Conservation (phyloP, 345 rosid species). For the Erodium maritimum region DNA sequence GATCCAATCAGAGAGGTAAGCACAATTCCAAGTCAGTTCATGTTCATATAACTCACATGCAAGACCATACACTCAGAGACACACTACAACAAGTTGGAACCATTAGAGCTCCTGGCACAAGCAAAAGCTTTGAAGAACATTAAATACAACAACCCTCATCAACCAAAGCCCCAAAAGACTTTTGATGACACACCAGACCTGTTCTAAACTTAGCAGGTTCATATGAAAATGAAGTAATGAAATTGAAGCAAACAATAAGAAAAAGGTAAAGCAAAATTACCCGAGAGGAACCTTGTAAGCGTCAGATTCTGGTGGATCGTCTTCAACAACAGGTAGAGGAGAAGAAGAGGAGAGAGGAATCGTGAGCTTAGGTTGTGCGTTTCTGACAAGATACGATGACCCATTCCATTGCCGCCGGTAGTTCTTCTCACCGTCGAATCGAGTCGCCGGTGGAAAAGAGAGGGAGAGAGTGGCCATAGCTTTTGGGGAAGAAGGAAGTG, state of each 20-base stretch:
- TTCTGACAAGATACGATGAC: slow-evolving; percentile 12
- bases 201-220: too few species aligned
- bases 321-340: slow-evolving; percentile 27
- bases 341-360: slow-evolving; percentile 20
- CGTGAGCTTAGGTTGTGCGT: slow-evolving; percentile 23
- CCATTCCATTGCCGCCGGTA: slow-evolving; percentile 10
- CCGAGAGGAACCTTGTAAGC: slow-evolving; percentile 24
- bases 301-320: slow-evolving; percentile 9
- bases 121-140: background rate
- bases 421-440: background rate
- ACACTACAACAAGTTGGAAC: too few species aligned
- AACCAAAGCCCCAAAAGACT: too few species aligned
- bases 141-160: background rate
- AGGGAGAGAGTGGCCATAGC: slow-evolving; percentile 6
- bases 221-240: too few species aligned
- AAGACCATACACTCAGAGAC: too few species aligned
- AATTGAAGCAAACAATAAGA: background rate
- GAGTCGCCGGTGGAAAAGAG: slow-evolving; percentile 7
- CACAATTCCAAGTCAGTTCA: background rate
- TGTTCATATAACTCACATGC: background rate
- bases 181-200: too few species aligned
- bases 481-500: background rate
- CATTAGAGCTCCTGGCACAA: background rate
- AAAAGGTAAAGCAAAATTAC: slow-evolving; percentile 9
- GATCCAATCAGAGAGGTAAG: background rate